Percentiles rank a stretch among this genome's conserved stretches.
phyloP scores from a whole-genome alignment of 2,329 filamentous ascomycete genomes.

The Aspergillus tubingensis region DNA sequence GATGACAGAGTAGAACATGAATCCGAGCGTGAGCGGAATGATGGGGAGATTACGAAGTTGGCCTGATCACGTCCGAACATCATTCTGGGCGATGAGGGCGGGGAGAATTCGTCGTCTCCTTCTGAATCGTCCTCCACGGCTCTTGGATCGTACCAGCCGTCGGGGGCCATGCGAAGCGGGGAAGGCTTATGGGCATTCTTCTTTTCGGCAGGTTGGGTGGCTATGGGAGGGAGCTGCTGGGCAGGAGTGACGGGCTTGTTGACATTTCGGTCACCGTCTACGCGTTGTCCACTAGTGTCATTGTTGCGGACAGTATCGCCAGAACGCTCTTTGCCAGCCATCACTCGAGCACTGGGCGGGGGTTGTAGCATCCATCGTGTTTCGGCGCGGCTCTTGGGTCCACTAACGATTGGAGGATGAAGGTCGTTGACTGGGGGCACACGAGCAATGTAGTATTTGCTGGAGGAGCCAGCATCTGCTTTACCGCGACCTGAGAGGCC shows the following conservation, averaged over 20 bases:
- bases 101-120: conserved; percentile 11
- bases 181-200: neutral
- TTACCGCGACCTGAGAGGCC: conserved; percentile 46
- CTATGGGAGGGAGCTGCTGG: conserved; percentile 17
- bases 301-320: conserved; percentile 24
- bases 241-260: conserved; percentile 6
- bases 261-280: conserved; percentile 13
- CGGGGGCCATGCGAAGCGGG: conserved; percentile 2
- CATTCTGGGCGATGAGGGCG: conserved; percentile 21
- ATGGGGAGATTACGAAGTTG: conserved; percentile 23
- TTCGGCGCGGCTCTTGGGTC: conserved; percentile 67
- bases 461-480: conserved; percentile 38
- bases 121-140: neutral
- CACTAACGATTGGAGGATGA: conserved; percentile 80
- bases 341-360: conserved; percentile 83
- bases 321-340: conserved; percentile 74
- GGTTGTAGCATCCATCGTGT: conserved; percentile 92
- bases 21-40: conserved; percentile 32
- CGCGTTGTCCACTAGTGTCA: conserved; percentile 19
- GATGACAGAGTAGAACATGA: conserved; percentile 34
- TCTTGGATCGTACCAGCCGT: conserved; percentile 8
- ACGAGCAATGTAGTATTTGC: conserved; percentile 61
- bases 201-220: conserved; percentile 9
- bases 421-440: conserved; percentile 82
- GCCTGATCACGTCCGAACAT: conserved; percentile 24